phyloP scores from a whole-genome alignment of 2,329 filamentous ascomycete genomes.

The Knoxdaviesia capensis region DNA sequence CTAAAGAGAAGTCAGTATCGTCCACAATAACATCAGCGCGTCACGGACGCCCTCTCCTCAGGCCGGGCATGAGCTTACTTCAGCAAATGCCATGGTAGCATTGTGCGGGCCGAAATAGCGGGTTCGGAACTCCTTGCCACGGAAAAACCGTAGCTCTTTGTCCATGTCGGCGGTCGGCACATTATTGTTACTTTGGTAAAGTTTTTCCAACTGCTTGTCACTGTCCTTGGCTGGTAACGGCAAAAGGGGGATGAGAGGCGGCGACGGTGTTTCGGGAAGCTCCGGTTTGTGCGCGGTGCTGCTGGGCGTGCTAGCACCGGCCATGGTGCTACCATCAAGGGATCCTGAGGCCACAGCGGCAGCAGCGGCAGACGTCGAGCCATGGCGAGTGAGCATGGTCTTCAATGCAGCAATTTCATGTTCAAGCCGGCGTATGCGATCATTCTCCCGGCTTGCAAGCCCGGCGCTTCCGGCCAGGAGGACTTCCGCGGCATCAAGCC shows the following conservation, averaged over 20 bases:
- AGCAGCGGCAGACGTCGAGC: slow-evolving; percentile 9
- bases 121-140: slow-evolving; percentile 37
- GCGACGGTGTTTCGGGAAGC: slow-evolving; percentile 14
- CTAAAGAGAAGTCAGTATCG: slow-evolving; percentile 7
- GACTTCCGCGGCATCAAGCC: too few species aligned
- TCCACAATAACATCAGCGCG: not conserved
- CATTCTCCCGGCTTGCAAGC: slow-evolving; percentile 24
- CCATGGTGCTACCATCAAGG: slow-evolving; percentile 29
- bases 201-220: too few species aligned
- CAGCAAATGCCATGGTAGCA: slow-evolving; percentile 37
- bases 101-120: slow-evolving; percentile 41
- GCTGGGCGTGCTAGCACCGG: slow-evolving; percentile 8
- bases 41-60: not conserved
- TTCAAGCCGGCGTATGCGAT: slow-evolving; percentile 38
- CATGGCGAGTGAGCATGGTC: slow-evolving; percentile 24
- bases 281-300: slow-evolving; percentile 3
- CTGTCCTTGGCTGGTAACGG: too few species aligned
- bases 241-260: slow-evolving; percentile 8
- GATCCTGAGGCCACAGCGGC: slow-evolving; percentile 10
- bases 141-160: slow-evolving; percentile 34
- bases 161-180: slow-evolving; percentile 12
- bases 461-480: too few species aligned
- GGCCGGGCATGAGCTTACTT: slow-evolving; percentile 13
- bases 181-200: too few species aligned
- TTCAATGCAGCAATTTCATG: slow-evolving; percentile 37